These are phyloP conservation scores for Aureobasidium sp. DNA, from an alignment of 2,329 filamentous ascomycete genomes.

Conservation along the genomic window DNA sequence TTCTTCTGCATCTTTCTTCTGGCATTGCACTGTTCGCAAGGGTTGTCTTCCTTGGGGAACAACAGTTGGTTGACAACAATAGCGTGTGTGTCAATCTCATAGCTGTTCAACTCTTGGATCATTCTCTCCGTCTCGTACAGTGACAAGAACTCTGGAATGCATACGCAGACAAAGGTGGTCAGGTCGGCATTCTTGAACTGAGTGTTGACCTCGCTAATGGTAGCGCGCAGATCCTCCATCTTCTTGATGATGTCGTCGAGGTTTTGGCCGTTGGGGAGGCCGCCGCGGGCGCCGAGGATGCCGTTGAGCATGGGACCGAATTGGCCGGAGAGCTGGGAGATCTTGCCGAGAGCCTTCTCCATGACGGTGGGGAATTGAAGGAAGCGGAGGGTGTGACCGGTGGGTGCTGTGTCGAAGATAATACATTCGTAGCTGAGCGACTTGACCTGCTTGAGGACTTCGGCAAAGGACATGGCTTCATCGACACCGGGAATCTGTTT, in stretches of 20 bases:
- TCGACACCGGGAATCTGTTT: constrained; percentile 89
- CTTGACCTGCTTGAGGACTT: constrained; percentile 98
- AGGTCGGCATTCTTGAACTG: constrained; percentile 97
- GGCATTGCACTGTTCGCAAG: constrained; percentile 92
- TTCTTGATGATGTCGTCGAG: constrained; percentile 88
- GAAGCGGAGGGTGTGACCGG: constrained; percentile 95
- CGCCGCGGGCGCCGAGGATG: constrained; percentile 69
- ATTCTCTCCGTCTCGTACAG: constrained; percentile 98
- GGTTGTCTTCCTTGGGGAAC: constrained; percentile 76
- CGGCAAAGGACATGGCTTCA: constrained; percentile 98
- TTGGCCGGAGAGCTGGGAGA: constrained; percentile 85
- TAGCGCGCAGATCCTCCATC: constrained; percentile 86
- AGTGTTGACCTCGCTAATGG: constrained; percentile 89
- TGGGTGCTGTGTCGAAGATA: constrained; percentile 97
- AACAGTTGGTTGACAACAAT: constrained; percentile 98
- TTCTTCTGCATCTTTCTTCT: constrained; percentile 98
- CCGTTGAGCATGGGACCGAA: constrained; percentile 95
- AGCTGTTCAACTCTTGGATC: constrained; percentile 94
- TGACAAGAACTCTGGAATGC: constrained; percentile 93
- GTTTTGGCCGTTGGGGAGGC: constrained; percentile 83
- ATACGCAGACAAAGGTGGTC: constrained; percentile 96
- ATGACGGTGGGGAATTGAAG: constrained; percentile 96
- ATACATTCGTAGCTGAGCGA: constrained; percentile 98
- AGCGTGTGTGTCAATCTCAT: constrained; percentile 90
- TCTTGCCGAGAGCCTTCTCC: constrained; percentile 95